These are phyloP conservation scores for Pyrus betulifolia DNA, from an alignment of 306 rosid genomes.

Conservation along the genomic window DNA sequence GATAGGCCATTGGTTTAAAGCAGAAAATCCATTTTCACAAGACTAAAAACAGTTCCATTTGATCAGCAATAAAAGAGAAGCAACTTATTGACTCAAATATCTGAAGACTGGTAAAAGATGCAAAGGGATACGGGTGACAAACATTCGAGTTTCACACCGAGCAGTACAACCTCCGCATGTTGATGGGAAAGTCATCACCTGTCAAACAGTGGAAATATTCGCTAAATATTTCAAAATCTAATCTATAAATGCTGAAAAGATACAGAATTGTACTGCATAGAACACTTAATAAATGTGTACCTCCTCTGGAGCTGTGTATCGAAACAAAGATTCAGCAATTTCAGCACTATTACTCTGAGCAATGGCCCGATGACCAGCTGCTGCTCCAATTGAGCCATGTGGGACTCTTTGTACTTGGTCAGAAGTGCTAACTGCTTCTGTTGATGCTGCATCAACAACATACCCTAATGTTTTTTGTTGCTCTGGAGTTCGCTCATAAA, in stretches of 20 bases:
- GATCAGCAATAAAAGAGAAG: neutral
- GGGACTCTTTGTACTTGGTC: constrained; percentile 47
- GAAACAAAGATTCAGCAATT: constrained; percentile 79
- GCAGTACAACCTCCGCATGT: constrained; percentile 76
- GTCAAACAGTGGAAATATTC: constrained; percentile 14
- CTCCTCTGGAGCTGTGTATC: constrained; percentile 94
- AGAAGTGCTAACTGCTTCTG: constrained; percentile 26
- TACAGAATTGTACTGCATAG: neutral
- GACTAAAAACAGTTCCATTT: neutral
- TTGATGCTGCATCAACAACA: constrained; percentile 34
- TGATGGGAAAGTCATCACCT: constrained; percentile 99
- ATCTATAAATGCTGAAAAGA: neutral
- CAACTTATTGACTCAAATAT: neutral
- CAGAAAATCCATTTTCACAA: neutral
- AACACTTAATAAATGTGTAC: constrained; percentile 24
- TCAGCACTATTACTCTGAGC: constrained; percentile 83
- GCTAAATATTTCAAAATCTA: neutral
- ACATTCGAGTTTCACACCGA: constrained; percentile 89
- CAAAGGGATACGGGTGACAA: constrained; percentile 83
- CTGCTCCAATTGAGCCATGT: constrained; percentile 80
- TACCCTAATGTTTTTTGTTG: constrained; percentile 83
- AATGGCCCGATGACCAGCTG: constrained; percentile 83
- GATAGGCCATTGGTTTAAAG: neutral
- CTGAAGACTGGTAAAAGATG: neutral
- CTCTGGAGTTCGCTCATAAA: constrained; percentile 82